Percentiles rank a stretch among this genome's conserved stretches.
phyloP scores from a whole-genome alignment of 106 monocot species.

The Dendrobium catenatum region DNA sequence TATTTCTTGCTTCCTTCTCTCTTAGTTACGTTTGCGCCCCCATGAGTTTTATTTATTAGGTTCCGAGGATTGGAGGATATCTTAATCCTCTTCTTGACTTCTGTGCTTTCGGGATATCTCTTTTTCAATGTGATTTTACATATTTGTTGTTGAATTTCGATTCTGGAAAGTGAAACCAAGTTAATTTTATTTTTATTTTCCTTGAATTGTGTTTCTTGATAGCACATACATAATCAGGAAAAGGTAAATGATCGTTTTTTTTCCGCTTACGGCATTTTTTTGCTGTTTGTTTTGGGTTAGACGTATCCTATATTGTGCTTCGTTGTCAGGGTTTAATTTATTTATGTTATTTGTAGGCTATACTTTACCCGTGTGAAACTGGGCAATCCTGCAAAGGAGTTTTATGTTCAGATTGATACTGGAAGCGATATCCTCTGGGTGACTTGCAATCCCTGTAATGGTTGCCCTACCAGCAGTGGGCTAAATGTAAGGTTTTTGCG shows the following conservation, averaged over 20 bases:
- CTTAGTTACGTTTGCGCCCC: not conserved
- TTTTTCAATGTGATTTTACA: not conserved
- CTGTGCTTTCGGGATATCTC: not conserved
- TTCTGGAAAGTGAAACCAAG: not conserved
- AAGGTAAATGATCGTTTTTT: not conserved
- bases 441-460: slow-evolving; percentile 65
- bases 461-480: slow-evolving; percentile 71
- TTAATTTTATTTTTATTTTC: not conserved
- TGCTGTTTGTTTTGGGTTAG: not conserved
- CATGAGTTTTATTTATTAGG: not conserved
- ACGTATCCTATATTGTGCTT: not conserved
- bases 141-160: not conserved
- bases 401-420: slow-evolving; percentile 92
- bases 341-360: slow-evolving; percentile 33
- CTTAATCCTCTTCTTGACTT: not conserved
- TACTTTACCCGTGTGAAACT: slow-evolving; percentile 79
- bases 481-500: slow-evolving; percentile 54
- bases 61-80: not conserved
- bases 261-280: not conserved
- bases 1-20: slow-evolving; percentile 14
- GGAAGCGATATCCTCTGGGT: slow-evolving; percentile 99
- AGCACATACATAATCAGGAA: not conserved
- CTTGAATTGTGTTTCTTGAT: not conserved
- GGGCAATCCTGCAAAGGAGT: slow-evolving; percentile 87
- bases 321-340: not conserved